These are phyloP conservation scores for Arctostaphylos glauca DNA, from an alignment of 148 eudicot genomes.

Conservation along the genomic window DNA sequence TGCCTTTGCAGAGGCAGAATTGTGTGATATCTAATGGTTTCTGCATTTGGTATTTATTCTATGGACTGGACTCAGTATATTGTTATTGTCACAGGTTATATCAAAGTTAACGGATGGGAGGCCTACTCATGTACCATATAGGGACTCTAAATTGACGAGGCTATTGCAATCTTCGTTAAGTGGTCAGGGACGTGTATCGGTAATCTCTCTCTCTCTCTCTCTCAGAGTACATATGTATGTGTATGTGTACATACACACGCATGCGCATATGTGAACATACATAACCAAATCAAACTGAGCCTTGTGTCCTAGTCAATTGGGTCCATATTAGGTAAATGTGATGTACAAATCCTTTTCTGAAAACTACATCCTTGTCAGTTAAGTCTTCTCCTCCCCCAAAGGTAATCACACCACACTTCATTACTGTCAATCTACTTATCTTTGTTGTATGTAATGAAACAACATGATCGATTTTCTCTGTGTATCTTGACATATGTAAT, in stretches of 20 bases:
- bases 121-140: conserved; percentile 84
- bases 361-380: background rate
- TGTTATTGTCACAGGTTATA: conserved; percentile 60
- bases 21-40: background rate
- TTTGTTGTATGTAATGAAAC: background rate
- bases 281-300: background rate
- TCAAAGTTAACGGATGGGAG: conserved; percentile 91
- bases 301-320: background rate
- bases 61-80: conserved; percentile 8
- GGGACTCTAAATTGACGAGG: conserved; percentile 97
- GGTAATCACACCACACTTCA: background rate
- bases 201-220: conserved; percentile 35
- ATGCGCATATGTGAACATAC: background rate
- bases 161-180: conserved; percentile 96
- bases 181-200: conserved; percentile 98
- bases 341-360: background rate
- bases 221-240: background rate
- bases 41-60: background rate
- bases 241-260: background rate
- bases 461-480: background rate
- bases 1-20: conserved; percentile 2
- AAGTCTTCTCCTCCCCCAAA: background rate
- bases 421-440: background rate
- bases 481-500: background rate
- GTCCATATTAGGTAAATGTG: background rate